Evolutionary conservation across 2,329 filamentous ascomycete species (phyloP).

Genomic region (Aureobasidium mangrovei): DNA sequence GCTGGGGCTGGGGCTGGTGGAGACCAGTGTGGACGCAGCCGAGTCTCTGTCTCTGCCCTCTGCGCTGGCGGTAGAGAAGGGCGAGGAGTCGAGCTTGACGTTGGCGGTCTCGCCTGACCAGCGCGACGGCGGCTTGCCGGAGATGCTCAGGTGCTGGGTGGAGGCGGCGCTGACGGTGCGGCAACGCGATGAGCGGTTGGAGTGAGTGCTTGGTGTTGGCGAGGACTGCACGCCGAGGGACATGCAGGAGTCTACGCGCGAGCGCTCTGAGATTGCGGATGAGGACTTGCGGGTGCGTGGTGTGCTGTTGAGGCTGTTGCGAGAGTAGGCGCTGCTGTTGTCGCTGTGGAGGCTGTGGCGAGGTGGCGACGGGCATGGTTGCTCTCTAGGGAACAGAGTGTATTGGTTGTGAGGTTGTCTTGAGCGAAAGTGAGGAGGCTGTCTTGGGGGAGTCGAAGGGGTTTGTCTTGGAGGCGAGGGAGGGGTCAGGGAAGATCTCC

Average conservation of each 20-base stretch:
- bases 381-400: constrained; percentile 10
- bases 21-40: background rate
- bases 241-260: constrained; percentile 11
- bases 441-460: background rate
- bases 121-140: background rate
- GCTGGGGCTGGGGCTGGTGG: background rate
- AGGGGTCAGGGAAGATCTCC: background rate
- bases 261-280: constrained; percentile 3
- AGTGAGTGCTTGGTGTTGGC: background rate
- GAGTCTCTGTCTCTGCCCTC: background rate
- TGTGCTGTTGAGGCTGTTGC: background rate
- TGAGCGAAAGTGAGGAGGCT: background rate
- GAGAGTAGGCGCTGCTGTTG: background rate
- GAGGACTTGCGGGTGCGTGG: background rate
- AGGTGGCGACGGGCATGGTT: background rate
- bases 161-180: constrained; percentile 5
- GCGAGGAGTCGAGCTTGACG: background rate
- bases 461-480: background rate
- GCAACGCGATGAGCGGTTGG: constrained; percentile 3
- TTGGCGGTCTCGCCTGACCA: constrained; percentile 9
- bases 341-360: background rate
- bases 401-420: background rate
- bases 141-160: background rate
- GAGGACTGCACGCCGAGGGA: constrained; percentile 6
- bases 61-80: background rate